Evolutionary conservation across 2,329 filamentous ascomycete genomes (phyloP).

Genomic region (Apiospora arundinis): DNA sequence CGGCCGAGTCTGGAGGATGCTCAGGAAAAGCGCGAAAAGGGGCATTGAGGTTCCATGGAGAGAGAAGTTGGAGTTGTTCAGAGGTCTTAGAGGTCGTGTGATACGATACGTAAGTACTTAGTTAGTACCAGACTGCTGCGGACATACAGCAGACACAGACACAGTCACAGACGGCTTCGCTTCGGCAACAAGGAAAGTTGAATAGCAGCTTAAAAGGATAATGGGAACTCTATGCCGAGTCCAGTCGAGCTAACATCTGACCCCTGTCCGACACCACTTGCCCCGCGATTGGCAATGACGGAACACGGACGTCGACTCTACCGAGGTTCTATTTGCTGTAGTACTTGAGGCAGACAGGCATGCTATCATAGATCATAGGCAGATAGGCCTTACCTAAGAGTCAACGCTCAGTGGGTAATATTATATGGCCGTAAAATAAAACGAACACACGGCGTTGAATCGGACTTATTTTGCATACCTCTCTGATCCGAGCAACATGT

Average conservation of each 20-base stretch:
- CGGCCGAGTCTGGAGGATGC: constrained; percentile 19
- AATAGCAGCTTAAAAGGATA: constrained; percentile 19
- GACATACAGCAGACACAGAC: background rate
- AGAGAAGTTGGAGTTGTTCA: constrained; percentile 1
- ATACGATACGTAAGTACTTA: background rate
- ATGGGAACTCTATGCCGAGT: constrained; percentile 19
- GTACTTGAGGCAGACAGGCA: too few relatives aligned
- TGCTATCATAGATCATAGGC: too few relatives aligned
- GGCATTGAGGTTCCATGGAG: constrained; percentile 20
- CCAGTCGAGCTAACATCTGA: constrained; percentile 3
- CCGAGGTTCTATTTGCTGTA: constrained; percentile 13
- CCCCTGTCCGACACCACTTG: background rate
- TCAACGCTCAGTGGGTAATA: background rate
- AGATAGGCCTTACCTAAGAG: too few relatives aligned
- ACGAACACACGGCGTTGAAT: background rate
- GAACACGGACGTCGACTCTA: constrained; percentile 18
- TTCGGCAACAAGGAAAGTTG: constrained; percentile 22
- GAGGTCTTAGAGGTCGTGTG: background rate
- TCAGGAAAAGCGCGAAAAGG: constrained; percentile 18
- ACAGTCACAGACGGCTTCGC: background rate
- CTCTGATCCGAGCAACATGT: background rate
- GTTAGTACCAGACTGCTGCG: too few relatives aligned
- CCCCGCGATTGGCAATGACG: constrained; percentile 21
- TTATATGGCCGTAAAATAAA: background rate
- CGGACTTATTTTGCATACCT: background rate